Evolutionary conservation across 306 rosid species (phyloP).

Genomic region (Ziziphus jujuba): DNA sequence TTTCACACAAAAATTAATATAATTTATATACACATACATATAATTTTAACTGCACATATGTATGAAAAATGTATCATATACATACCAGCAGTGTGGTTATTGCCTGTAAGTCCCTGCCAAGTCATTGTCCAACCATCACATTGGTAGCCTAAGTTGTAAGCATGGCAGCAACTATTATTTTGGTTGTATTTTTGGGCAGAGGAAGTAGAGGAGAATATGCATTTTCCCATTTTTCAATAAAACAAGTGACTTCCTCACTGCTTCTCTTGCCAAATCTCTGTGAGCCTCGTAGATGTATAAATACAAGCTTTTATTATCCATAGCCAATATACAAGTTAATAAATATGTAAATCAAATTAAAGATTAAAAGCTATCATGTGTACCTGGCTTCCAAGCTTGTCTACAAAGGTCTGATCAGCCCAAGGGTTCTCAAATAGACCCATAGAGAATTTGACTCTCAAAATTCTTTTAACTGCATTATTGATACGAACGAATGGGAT

Average conservation of each 20-base stretch:
- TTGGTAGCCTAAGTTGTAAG: not conserved
- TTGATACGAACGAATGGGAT: not conserved
- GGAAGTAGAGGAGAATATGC: not conserved
- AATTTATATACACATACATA: not conserved
- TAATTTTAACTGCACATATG: not conserved
- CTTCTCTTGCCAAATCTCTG: not conserved
- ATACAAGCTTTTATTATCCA: not conserved
- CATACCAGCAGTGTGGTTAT: not conserved
- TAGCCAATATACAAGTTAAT: not conserved
- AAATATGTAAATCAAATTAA: too few relatives aligned
- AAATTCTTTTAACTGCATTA: not conserved
- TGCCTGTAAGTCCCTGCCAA: not conserved
- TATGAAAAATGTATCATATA: not conserved
- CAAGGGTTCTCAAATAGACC: not conserved
- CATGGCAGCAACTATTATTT: conserved; percentile 1
- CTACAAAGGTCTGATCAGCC: not conserved
- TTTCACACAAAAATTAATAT: not conserved
- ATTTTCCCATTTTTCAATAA: not conserved
- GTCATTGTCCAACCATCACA: conserved; percentile 4
- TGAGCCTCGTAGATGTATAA: not conserved
- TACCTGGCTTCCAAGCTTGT: not conserved
- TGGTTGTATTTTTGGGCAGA: not conserved
- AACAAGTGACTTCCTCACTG: not conserved
- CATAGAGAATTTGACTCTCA: not conserved
- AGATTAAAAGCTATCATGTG: too few relatives aligned